Percentiles rank a stretch among this genome's conserved stretches.
Conservation (phyloP, 2,329 filamentous ascomycete genomes). For the Phialocephala sp. region DNA sequence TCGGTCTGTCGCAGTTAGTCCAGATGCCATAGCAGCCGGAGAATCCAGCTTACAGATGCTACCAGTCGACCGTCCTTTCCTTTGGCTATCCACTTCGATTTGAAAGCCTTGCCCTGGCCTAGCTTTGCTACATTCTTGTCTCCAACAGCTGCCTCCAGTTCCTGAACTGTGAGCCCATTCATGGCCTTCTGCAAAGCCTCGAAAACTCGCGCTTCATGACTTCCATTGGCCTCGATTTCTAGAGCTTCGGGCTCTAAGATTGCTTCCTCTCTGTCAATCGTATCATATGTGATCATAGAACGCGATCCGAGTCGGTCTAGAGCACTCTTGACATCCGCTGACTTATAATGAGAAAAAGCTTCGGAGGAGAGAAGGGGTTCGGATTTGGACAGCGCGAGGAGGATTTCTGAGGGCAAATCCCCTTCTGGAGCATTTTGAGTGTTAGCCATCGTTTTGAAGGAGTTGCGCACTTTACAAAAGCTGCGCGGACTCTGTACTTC, state of each 20-base stretch:
- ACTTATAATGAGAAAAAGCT: constrained; percentile 70
- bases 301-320: constrained; percentile 85
- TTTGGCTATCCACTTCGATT: constrained; percentile 73
- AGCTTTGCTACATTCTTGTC: constrained; percentile 78
- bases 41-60: constrained; percentile 51
- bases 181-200: constrained; percentile 73
- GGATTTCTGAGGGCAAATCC: constrained; percentile 68
- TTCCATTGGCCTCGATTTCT: constrained; percentile 74
- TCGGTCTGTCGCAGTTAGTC: constrained; percentile 56
- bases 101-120: constrained; percentile 95
- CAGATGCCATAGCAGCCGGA: background rate
- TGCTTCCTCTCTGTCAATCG: constrained; percentile 79
- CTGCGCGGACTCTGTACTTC: constrained; percentile 15
- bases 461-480: constrained; percentile 27
- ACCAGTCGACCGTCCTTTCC: constrained; percentile 62
- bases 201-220: constrained; percentile 83
- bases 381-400: constrained; percentile 67
- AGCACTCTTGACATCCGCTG: constrained; percentile 79
- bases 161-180: constrained; percentile 81
- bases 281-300: constrained; percentile 86
- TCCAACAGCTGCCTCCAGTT: constrained; percentile 72
- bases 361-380: constrained; percentile 72
- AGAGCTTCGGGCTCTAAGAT: constrained; percentile 77
- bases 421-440: constrained; percentile 45
- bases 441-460: constrained; percentile 49